Evolutionary conservation across 2,329 filamentous ascomycete species (phyloP).

Genomic region (Monosporascus sp.): DNA sequence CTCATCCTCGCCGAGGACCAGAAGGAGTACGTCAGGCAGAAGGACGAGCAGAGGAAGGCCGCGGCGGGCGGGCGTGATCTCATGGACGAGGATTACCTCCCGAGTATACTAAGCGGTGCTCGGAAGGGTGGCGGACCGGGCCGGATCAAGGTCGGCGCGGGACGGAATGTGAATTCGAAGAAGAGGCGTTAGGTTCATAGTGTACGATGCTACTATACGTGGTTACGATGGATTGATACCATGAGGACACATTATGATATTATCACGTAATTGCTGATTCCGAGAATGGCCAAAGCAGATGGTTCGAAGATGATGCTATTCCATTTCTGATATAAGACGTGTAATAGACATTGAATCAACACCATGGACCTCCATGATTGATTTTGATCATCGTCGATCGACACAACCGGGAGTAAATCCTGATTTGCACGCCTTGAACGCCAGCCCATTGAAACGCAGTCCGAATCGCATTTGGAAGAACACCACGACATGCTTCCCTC

Average conservation of each 20-base stretch:
- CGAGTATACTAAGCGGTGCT: constrained; percentile 77
- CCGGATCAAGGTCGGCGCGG: constrained; percentile 76
- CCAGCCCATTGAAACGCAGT: not conserved
- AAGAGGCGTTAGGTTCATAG: constrained; percentile 40
- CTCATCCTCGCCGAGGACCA: constrained; percentile 91
- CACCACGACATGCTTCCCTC: not conserved
- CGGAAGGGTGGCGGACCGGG: constrained; percentile 56
- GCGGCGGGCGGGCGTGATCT: constrained; percentile 64
- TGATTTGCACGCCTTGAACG: not conserved
- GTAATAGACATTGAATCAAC: too few relatives aligned
- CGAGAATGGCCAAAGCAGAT: too few relatives aligned
- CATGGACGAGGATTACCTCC: constrained; percentile 94
- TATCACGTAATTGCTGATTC: too few relatives aligned
- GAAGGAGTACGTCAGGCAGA: constrained; percentile 75
- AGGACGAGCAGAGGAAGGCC: constrained; percentile 58
- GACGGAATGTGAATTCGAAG: constrained; percentile 78
- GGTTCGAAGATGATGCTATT: too few relatives aligned
- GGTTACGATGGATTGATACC: constrained; percentile 10
- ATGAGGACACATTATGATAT: not conserved
- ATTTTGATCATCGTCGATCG: not conserved
- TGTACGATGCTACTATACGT: too few relatives aligned
- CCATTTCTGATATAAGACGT: too few relatives aligned
- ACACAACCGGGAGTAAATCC: not conserved
- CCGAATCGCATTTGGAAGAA: not conserved
- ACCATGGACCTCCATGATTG: too few relatives aligned